phyloP scores from a whole-genome alignment of 2,329 filamentous ascomycete species.

The Tympanopsis confertula region DNA sequence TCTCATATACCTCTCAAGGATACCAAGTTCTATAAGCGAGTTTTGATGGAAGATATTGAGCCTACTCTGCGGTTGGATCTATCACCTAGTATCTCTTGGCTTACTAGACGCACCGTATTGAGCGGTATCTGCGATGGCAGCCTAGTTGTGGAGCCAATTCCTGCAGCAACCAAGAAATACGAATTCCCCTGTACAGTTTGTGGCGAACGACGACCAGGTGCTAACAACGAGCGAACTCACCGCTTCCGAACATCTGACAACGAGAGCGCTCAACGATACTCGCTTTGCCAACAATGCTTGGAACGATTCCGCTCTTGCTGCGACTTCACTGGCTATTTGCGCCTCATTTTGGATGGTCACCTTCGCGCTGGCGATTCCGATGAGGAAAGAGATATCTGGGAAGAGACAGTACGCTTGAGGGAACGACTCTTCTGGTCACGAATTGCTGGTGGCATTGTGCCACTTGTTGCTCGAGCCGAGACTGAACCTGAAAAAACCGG shows the following conservation, averaged over 20 bases:
- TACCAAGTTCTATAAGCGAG: constrained; percentile 86
- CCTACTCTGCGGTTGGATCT: constrained; percentile 81
- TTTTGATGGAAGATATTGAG: constrained; percentile 81
- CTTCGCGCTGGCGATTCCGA: constrained; percentile 76
- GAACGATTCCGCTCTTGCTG: constrained; percentile 75
- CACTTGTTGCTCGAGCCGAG: constrained; percentile 23
- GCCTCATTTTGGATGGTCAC: constrained; percentile 85
- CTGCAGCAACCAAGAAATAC: constrained; percentile 43
- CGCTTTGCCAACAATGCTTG: constrained; percentile 81
- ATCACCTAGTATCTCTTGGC: constrained; percentile 85
- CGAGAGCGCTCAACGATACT: constrained; percentile 77
- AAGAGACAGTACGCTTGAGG: constrained; percentile 77
- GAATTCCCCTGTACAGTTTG: constrained; percentile 72
- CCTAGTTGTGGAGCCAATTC: constrained; percentile 80
- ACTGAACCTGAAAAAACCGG: too few relatives aligned
- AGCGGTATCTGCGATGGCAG: constrained; percentile 74
- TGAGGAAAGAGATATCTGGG: constrained; percentile 81
- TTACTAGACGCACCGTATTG: constrained; percentile 75
- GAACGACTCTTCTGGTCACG: constrained; percentile 97
- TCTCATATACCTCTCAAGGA: constrained; percentile 64
- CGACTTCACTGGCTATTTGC: constrained; percentile 82
- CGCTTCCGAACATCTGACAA: constrained; percentile 81
- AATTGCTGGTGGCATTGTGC: constrained; percentile 82
- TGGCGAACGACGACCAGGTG: constrained; percentile 66
- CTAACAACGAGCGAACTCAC: constrained; percentile 65